Evolutionary conservation across 768 basidiomycete genomes (phyloP).

Genomic region (Hypsizygus marmoreus): DNA sequence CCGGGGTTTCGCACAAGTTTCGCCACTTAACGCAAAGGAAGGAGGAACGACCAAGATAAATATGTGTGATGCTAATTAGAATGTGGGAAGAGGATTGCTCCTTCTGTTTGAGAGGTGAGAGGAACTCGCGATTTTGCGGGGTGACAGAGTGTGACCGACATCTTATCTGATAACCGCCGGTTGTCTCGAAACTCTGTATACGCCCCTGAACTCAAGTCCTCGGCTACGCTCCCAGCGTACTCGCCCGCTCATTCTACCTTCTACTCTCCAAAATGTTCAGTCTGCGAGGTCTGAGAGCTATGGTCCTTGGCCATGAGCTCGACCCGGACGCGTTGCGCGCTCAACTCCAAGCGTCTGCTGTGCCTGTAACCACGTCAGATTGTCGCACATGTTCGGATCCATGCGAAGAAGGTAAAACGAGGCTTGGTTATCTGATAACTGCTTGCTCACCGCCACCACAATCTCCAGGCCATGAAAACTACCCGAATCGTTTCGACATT

Average conservation of each 20-base stretch:
- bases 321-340: conserved; percentile 43
- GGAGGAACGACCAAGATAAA: no score
- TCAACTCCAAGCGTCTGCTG: conserved; percentile 54
- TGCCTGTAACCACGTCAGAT: conserved; percentile 68
- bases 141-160: conserved; percentile 4
- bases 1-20: no score
- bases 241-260: conserved; percentile 20
- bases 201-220: conserved; percentile 7
- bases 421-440: conserved; percentile 30
- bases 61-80: no score
- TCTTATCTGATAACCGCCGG: conserved; percentile 31
- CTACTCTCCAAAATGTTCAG: conserved; percentile 32
- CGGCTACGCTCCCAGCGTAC: conserved; percentile 7
- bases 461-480: conserved; percentile 67
- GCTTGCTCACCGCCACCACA: conserved; percentile 18
- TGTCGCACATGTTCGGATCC: conserved; percentile 79
- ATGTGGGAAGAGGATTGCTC: neutral
- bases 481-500: conserved; percentile 69
- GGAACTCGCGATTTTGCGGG: neutral
- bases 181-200: neutral
- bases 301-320: conserved; percentile 41
- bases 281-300: conserved; percentile 39
- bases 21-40: no score
- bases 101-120: neutral
- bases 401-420: conserved; percentile 63